phyloP scores from a whole-genome alignment of 1,284 basidiomycete genomes.

The Uromyces viciae-fabae region DNA sequence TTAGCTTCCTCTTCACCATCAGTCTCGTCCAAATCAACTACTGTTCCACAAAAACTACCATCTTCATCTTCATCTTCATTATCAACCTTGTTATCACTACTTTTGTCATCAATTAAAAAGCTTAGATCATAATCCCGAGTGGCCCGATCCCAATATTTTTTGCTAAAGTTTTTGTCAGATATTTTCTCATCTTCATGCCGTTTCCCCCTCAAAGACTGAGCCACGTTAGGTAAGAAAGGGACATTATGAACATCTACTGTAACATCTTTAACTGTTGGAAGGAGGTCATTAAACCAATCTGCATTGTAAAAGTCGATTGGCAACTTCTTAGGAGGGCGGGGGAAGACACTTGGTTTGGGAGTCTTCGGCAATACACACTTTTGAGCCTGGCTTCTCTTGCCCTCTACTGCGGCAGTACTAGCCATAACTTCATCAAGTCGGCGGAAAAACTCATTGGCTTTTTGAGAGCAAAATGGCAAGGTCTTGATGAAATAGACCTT shows the following conservation, averaged over 20 bases:
- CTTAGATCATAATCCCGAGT: conserved; percentile 3
- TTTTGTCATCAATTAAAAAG: not conserved
- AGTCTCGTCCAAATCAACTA: not conserved
- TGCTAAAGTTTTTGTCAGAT: not conserved
- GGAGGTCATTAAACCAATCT: conserved; percentile 13
- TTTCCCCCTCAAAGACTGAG: not conserved
- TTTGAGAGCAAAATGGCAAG: not conserved
- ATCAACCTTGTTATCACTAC: not conserved
- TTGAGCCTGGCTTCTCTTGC: not conserved
- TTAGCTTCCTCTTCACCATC: not conserved
- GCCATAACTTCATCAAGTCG: not conserved
- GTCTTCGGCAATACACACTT: not conserved
- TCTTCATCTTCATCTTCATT: not conserved
- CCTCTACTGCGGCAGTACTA: too few relatives aligned
- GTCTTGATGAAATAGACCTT: not conserved
- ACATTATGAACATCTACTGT: not conserved
- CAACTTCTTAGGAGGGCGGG: not conserved
- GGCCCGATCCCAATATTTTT: conserved; percentile 8
- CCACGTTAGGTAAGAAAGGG: not conserved
- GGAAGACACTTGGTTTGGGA: not conserved
- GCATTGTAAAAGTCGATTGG: conserved; percentile 13
- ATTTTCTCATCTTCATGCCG: not conserved
- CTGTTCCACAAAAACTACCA: not conserved
- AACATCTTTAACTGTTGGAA: not conserved
- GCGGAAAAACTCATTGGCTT: not conserved